These are phyloP conservation scores for Aspergillus phoenicis DNA, from an alignment of 2,329 filamentous ascomycete species.

Conservation along the genomic window DNA sequence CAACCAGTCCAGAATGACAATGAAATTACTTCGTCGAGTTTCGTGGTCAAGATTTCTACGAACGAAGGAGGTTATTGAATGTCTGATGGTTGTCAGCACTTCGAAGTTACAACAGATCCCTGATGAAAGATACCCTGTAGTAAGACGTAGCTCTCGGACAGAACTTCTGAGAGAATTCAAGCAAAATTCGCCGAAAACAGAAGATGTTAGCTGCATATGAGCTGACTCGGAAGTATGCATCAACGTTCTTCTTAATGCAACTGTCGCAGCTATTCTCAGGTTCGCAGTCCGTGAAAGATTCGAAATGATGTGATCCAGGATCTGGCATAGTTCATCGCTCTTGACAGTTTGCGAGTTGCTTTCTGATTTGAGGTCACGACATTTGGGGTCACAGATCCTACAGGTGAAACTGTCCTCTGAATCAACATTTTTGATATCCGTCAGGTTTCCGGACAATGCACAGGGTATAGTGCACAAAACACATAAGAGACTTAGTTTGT, in stretches of 20 bases:
- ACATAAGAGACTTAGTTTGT: slow-evolving; percentile 58
- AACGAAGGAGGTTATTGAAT: slow-evolving; percentile 68
- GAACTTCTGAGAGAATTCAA: slow-evolving; percentile 81
- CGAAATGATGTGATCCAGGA: slow-evolving; percentile 47
- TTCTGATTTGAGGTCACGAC: slow-evolving; percentile 15
- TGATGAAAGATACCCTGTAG: slow-evolving; percentile 61
- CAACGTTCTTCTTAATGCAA: slow-evolving; percentile 68
- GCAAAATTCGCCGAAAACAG: slow-evolving; percentile 75
- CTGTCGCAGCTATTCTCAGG: slow-evolving; percentile 70
- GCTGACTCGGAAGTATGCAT: slow-evolving; percentile 64
- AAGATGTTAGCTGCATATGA: slow-evolving; percentile 68
- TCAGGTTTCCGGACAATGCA: slow-evolving; percentile 54
- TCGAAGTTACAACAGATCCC: not conserved
- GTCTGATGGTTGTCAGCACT: slow-evolving; percentile 44
- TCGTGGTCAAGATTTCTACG: slow-evolving; percentile 50
- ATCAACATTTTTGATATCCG: slow-evolving; percentile 28
- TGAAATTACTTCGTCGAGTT: slow-evolving; percentile 64
- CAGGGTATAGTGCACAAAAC: slow-evolving; percentile 62
- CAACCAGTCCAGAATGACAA: slow-evolving; percentile 70
- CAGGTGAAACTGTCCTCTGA: slow-evolving; percentile 34
- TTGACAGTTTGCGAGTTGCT: slow-evolving; percentile 21
- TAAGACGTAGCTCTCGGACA: slow-evolving; percentile 78
- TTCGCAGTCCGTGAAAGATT: slow-evolving; percentile 54
- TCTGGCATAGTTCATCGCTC: slow-evolving; percentile 43
- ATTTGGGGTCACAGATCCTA: slow-evolving; percentile 41